Conservation (phyloP, 129 eudicot genomes). For the Escallonia rubra region DNA sequence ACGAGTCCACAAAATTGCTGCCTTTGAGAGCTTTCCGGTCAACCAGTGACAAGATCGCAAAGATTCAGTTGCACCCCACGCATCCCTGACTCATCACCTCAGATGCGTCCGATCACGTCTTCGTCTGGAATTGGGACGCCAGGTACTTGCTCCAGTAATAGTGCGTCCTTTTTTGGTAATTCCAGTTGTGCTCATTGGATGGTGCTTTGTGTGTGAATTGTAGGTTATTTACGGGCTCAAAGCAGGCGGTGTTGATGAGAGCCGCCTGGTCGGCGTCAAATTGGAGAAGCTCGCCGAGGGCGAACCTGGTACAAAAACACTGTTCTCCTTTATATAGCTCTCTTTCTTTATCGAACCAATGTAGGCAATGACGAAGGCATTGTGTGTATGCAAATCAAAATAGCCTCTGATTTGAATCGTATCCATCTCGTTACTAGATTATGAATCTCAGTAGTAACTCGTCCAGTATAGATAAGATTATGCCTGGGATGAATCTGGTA, state of each 20-base stretch:
- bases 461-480: too few species aligned
- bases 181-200: not conserved
- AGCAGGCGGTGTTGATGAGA: slow-evolving; percentile 94
- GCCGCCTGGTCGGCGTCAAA: slow-evolving; percentile 95
- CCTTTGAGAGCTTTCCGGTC: slow-evolving; percentile 79
- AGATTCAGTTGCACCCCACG: slow-evolving; percentile 95
- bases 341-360: too few species aligned
- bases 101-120: slow-evolving; percentile 97
- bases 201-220: not conserved
- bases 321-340: too few species aligned
- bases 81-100: slow-evolving; percentile 99
- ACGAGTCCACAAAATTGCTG: slow-evolving; percentile 55
- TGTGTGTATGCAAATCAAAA: too few species aligned
- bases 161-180: not conserved
- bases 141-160: slow-evolving; percentile 34
- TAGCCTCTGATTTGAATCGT: too few species aligned
- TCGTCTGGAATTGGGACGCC: slow-evolving; percentile 99
- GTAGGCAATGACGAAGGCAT: too few species aligned
- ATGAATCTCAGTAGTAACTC: too few species aligned
- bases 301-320: slow-evolving; percentile 54
- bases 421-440: too few species aligned
- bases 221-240: slow-evolving; percentile 94
- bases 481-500: too few species aligned
- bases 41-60: slow-evolving; percentile 89
- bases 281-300: slow-evolving; percentile 99